phyloP scores from a whole-genome alignment of 352 stramenopile species.

The Pythium biforme region DNA sequence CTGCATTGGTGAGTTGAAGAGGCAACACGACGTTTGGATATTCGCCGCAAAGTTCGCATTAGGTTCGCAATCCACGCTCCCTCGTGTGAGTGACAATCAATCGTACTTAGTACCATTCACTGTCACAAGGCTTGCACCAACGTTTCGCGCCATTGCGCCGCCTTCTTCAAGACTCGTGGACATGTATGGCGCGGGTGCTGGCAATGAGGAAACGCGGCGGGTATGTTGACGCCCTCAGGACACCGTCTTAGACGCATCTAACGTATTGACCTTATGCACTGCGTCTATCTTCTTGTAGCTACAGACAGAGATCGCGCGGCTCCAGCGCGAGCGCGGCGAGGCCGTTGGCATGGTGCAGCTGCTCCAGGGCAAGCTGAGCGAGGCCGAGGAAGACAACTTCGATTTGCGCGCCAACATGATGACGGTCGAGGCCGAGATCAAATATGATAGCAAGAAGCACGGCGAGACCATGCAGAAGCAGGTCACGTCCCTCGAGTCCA shows the following conservation, averaged over 20 bases:
- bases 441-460: conserved; percentile 39
- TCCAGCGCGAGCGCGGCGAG: conserved; percentile 55
- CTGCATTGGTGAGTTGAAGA: conserved; percentile 5
- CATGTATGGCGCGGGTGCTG: conserved; percentile 24
- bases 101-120: conserved; percentile 12
- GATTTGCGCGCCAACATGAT: conserved; percentile 54
- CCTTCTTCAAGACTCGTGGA: not conserved
- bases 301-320: conserved; percentile 33
- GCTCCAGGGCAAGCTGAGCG: conserved; percentile 40
- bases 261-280: not conserved
- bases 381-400: conserved; percentile 63
- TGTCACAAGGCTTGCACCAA: not conserved
- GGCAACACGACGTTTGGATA: conserved; percentile 27
- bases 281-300: no score
- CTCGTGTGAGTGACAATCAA: conserved; percentile 3
- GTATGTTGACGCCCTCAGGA: not conserved
- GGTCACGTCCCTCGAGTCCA: conserved; percentile 53
- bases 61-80: conserved; percentile 11
- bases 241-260: not conserved
- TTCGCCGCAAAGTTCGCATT: conserved; percentile 14
- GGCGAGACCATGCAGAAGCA: conserved; percentile 42
- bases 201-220: conserved; percentile 21
- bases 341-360: conserved; percentile 56
- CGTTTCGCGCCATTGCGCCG: not conserved
- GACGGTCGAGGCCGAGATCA: conserved; percentile 50